Percentiles rank a stretch among this genome's conserved stretches.
Conservation (phyloP, 2,329 filamentous ascomycete genomes). For the Nemania diffusa region DNA sequence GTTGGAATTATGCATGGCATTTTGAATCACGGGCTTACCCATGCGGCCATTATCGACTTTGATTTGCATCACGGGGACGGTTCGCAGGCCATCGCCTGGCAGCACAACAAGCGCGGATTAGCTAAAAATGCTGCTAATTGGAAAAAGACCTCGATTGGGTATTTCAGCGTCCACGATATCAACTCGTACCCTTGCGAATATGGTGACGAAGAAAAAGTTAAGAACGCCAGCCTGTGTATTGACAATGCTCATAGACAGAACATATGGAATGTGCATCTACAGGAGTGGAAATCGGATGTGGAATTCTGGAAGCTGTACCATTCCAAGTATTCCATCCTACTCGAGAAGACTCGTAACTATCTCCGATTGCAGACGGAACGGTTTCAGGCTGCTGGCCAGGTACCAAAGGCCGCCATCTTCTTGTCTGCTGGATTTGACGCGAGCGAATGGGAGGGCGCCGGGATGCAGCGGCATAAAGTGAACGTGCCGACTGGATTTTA, state of each 20-base stretch:
- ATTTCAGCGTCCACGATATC: slow-evolving; percentile 97
- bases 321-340: slow-evolving; percentile 76
- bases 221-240: slow-evolving; percentile 92
- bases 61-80: slow-evolving; percentile 94
- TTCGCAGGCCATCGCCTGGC: slow-evolving; percentile 94
- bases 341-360: slow-evolving; percentile 84
- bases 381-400: slow-evolving; percentile 66
- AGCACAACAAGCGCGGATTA: slow-evolving; percentile 80
- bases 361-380: slow-evolving; percentile 77
- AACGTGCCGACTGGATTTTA: slow-evolving; percentile 98
- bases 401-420: slow-evolving; percentile 88
- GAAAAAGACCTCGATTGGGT: slow-evolving; percentile 90
- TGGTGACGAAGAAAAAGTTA: slow-evolving; percentile 93
- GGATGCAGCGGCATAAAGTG: slow-evolving; percentile 95
- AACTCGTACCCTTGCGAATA: slow-evolving; percentile 97
- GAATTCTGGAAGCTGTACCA: slow-evolving; percentile 95
- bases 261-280: slow-evolving; percentile 95
- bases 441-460: slow-evolving; percentile 89
- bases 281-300: slow-evolving; percentile 81
- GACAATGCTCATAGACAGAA: slow-evolving; percentile 94
- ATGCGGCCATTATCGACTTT: slow-evolving; percentile 93
- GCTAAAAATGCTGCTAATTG: slow-evolving; percentile 77
- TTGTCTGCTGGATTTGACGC: slow-evolving; percentile 97
- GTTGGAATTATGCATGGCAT: slow-evolving; percentile 94
- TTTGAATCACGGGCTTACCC: slow-evolving; percentile 84